Conservation (phyloP, 2,329 filamentous ascomycete genomes). For the Chrysoporthe puriensis region DNA sequence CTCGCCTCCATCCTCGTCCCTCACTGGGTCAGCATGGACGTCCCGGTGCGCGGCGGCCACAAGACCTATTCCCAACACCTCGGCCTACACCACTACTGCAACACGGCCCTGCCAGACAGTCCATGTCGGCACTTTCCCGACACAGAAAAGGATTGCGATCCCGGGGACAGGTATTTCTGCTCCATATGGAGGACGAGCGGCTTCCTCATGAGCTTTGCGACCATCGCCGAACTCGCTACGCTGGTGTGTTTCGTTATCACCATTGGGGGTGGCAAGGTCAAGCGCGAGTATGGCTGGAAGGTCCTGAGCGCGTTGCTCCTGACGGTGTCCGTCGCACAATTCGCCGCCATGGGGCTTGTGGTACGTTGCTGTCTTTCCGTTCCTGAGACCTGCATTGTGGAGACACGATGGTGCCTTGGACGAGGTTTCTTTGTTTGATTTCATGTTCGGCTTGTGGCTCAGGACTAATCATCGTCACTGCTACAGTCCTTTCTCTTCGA, state of each 20-base stretch:
- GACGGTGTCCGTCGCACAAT: conserved; percentile 69
- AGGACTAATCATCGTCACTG: neutral
- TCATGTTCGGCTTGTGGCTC: neutral
- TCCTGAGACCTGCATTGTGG: neutral
- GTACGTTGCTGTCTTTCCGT: conserved; percentile 54
- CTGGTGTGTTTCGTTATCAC: conserved; percentile 81
- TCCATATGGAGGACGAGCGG: conserved; percentile 88
- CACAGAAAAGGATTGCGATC: conserved; percentile 64
- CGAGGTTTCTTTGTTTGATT: neutral
- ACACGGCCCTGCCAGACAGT: conserved; percentile 57
- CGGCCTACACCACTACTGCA: conserved; percentile 83
- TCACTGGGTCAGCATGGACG: conserved; percentile 70
- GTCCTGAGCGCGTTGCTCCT: conserved; percentile 69
- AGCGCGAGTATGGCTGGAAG: conserved; percentile 82
- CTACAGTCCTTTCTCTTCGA: conserved; percentile 79
- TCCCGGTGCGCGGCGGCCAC: conserved; percentile 50
- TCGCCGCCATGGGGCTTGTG: conserved; percentile 79
- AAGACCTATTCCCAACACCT: conserved; percentile 61
- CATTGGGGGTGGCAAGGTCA: conserved; percentile 76
- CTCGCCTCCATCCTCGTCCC: conserved; percentile 70
- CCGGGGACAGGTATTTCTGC: conserved; percentile 77
- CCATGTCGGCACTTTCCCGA: conserved; percentile 70
- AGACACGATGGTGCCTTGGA: conserved; percentile 17
- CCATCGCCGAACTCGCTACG: conserved; percentile 79
- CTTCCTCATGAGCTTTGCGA: conserved; percentile 81